These are phyloP conservation scores for Aspergillus piperis DNA, from an alignment of 2,329 filamentous ascomycete genomes.

Conservation along the genomic window DNA sequence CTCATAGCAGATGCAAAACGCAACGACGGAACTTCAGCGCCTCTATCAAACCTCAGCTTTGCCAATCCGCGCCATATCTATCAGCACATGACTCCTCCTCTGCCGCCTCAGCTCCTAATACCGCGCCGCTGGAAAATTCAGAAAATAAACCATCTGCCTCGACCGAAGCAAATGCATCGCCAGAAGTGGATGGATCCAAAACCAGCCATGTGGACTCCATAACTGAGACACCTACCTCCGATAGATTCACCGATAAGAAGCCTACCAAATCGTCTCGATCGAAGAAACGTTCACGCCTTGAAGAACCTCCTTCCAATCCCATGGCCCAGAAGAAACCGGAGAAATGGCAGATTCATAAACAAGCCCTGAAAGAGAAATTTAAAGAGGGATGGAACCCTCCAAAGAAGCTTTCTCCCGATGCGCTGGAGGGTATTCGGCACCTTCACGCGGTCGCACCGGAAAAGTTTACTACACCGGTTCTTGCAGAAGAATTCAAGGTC, in stretches of 20 bases:
- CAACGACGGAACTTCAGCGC: constrained; percentile 11
- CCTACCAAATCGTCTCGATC: background rate
- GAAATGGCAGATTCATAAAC: constrained; percentile 75
- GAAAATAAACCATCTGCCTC: background rate
- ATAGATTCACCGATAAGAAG: background rate
- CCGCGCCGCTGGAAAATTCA: too few relatives aligned
- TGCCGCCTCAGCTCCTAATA: background rate
- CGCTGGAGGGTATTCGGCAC: constrained; percentile 83
- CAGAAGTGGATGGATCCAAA: background rate
- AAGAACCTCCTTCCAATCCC: background rate
- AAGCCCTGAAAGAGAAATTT: constrained; percentile 74
- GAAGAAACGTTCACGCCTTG: constrained; percentile 11
- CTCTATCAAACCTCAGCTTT: background rate
- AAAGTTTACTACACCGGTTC: constrained; percentile 70
- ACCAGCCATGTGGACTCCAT: background rate
- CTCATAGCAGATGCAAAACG: constrained; percentile 3
- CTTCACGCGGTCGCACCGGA: constrained; percentile 76
- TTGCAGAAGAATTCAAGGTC: constrained; percentile 80
- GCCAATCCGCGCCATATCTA: background rate
- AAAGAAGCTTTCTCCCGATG: constrained; percentile 88
- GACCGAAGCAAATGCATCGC: background rate
- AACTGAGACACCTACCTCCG: background rate
- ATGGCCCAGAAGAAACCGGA: constrained; percentile 40
- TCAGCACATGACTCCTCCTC: background rate
- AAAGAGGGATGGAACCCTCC: constrained; percentile 74